Base-by-base conservation (phyloP, 441 rosid species). In the Sinapis alba region DNA sequence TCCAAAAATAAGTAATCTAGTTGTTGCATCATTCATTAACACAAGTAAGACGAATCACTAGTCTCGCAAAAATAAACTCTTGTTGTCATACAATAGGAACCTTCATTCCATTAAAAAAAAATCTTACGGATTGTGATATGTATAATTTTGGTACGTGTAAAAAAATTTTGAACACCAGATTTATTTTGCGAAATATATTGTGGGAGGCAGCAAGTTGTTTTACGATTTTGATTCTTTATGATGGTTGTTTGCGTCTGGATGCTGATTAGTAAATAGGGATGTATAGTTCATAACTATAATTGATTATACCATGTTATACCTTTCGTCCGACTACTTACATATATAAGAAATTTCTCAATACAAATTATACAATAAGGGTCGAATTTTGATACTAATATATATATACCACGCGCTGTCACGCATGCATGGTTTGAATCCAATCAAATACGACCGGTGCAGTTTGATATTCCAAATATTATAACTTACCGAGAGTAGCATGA, bases 101-200 rank as follows among this genome's bases (percentile, higher is more conserved):
- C 47, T 20, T 59, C 21, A 43, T 45, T 59, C 5, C 67, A 20
- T 45, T 18, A n/a, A 4, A 13, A 5, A 5, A 13, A 0, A 20
- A 20, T 9, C 10, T 38, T 45, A 30, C 19, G 6, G 41, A 34
- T 23, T 6, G 8, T 15, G 19, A 10, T 23, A 4, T 23, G 58
- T 18, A 30, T 70, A 26, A 13, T 26, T 23, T 43, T 69, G 43
- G 50, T 71, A 71, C 13, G n/a, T 9, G n/a, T 60, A n/a, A n/a
- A 15, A 4, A 16, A 16, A 7, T 60, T 60, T 12, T 59, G 27
- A 18, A 18, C 57, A 41, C 18, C 18, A 6, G 41, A 59, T 59
- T 69, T 27, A 8, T 12, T 59, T 59, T 21, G 10, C 27, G 27
- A 58, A 58, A 58, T 18, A 27, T 43, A 36, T 36, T 20, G 26